phyloP scores from a whole-genome alignment of 805 yeast species.

The Zygosaccharomyces gambellarensis region DNA sequence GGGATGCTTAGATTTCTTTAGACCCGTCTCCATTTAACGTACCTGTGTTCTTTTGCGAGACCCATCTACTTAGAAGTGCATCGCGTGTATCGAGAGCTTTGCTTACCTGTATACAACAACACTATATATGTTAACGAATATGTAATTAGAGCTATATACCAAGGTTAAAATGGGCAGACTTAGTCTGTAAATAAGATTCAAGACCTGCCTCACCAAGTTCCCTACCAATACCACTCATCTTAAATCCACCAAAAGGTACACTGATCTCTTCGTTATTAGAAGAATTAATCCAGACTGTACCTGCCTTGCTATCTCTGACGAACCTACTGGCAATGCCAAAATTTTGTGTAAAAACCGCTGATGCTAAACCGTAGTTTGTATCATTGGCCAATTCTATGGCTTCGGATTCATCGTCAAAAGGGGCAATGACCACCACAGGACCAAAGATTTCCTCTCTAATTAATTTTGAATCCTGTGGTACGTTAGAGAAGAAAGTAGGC shows the following conservation, averaged over 20 bases:
- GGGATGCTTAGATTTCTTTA: slow-evolving; percentile 18
- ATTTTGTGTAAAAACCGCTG: slow-evolving; percentile 61
- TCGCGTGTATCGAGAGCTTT: background rate
- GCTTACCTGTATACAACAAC: background rate
- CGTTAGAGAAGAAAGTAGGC: slow-evolving; percentile 41
- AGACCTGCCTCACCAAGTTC: slow-evolving; percentile 76
- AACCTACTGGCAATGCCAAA: slow-evolving; percentile 57
- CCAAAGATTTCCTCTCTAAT: slow-evolving; percentile 44
- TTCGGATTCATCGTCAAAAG: slow-evolving; percentile 37
- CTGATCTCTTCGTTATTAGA: slow-evolving; percentile 58
- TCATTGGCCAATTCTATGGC: slow-evolving; percentile 40
- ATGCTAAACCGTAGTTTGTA: slow-evolving; percentile 40
- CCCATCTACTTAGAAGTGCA: background rate
- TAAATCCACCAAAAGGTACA: slow-evolving; percentile 80
- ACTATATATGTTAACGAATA: background rate
- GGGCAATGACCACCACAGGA: slow-evolving; percentile 39
- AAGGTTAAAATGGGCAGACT: slow-evolving; percentile 58
- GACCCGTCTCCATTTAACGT: slow-evolving; percentile 5
- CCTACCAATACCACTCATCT: slow-evolving; percentile 75
- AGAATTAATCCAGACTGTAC: slow-evolving; percentile 65
- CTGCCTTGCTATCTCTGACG: slow-evolving; percentile 59
- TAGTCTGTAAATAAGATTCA: slow-evolving; percentile 63
- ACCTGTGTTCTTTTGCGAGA: background rate
- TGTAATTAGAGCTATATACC: background rate
- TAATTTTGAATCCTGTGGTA: slow-evolving; percentile 35